Evolutionary conservation across 345 rosid genomes (phyloP).

Genomic region (Eucalyptus guilfoylei): DNA sequence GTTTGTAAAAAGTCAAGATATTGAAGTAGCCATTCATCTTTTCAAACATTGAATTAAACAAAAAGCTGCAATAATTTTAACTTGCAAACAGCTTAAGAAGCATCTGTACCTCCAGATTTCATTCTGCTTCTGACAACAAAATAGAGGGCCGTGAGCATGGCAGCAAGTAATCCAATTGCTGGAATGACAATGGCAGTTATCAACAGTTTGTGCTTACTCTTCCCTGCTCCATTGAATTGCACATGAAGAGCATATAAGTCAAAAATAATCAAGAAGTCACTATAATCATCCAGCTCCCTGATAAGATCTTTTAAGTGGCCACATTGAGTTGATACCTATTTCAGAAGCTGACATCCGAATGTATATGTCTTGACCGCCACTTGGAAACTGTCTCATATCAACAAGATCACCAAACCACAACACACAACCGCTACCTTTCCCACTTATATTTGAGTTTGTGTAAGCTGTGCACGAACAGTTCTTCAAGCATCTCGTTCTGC

Average conservation of each 20-base stretch:
- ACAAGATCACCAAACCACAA: conserved; percentile 16
- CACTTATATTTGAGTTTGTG: conserved; percentile 3
- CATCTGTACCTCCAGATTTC: neutral
- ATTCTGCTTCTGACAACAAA: neutral
- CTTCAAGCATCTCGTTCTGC: conserved; percentile 8
- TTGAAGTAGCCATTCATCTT: neutral
- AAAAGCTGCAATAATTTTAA: neutral
- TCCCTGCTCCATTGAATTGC: neutral
- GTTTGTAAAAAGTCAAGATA: neutral
- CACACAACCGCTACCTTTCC: conserved; percentile 20
- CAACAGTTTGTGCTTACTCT: neutral
- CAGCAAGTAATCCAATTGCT: neutral
- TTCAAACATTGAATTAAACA: neutral
- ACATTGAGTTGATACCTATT: conserved; percentile 1
- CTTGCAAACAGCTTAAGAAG: neutral
- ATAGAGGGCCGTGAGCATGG: neutral
- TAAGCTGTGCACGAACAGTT: conserved; percentile 30
- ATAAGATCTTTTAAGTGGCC: neutral
- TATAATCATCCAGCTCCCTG: neutral
- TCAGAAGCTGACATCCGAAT: conserved; percentile 33
- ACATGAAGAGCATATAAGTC: neutral
- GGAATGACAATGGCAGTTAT: neutral
- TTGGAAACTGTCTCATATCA: conserved; percentile 17
- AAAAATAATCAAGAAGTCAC: neutral
- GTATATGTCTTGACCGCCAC: conserved; percentile 25